Base-by-base conservation (phyloP, 2,329 filamentous ascomycete genomes). In the Thyridium curvatum region DNA sequence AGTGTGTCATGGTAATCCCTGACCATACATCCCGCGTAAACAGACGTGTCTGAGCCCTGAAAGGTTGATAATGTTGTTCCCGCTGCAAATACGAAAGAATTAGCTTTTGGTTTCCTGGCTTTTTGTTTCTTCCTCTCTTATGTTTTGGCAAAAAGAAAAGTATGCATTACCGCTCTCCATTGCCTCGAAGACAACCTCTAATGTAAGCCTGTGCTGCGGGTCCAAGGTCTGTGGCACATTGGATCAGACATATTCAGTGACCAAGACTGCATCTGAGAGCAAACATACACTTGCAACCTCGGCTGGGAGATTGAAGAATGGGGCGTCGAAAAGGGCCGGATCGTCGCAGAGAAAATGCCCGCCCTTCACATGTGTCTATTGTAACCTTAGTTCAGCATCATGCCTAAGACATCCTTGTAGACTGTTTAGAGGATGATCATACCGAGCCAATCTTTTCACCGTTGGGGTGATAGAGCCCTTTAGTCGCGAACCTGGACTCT, bases 401-500 rank as follows among this genome's bases (percentile, higher is more conserved):
- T n/a, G n/a, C 8, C 15, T 4, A 16, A 29, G n/a, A 8, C 5
- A 13, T 15, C 33, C 18, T 14, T 15, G 17, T n/a, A 6, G 16
- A 14, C 8, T 15, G 6, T 32, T 13, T 15, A 32, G 30, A 15
- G 30, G 30, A n/a, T 32, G 13, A 12, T 5, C 8, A 32, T n/a
- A 48, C 44, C 18, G 44, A 29, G 34, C 34, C 56, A 49, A 54
- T 34, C 3, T 47, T 30, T 13, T 46, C 37, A 12, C 38, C 40
- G 28, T 51, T 42, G 0, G 52, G 47, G 30, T 55, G 51, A 37
- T 54, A 53, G 21, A 61, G 61, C 28, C 49, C 61, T 41, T 55
- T 58, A 41, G 52, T 56, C 57, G 40, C 56, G 55, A 51, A 61
- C 43, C 45, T 55, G 42, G 52, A 56, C 49, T 37, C 46, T 45